Conservation (phyloP, 2,329 filamentous ascomycete genomes). For the Aspergillus fumigatus region DNA sequence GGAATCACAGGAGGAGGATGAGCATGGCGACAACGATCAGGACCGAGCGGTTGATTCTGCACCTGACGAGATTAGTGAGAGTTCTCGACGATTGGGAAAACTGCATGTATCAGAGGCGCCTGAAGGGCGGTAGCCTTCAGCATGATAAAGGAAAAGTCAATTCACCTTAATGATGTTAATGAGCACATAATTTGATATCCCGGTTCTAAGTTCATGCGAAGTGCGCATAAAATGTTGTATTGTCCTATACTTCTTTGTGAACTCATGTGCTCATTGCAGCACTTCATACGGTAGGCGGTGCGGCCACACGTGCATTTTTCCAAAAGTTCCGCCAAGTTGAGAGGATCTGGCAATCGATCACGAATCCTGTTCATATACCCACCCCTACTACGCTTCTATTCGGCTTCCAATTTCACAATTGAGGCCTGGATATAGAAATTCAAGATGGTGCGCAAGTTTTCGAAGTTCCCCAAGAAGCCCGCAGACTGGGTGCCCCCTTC, state of each 20-base stretch:
- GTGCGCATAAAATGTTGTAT: neutral
- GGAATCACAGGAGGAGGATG: conserved; percentile 33
- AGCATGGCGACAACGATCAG: conserved; percentile 13
- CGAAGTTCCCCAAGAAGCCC: conserved; percentile 24
- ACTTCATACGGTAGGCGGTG: conserved; percentile 26
- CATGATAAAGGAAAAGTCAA: conserved; percentile 10
- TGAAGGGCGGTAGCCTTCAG: conserved; percentile 7
- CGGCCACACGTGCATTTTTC: conserved; percentile 34
- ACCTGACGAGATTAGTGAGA: conserved; percentile 19
- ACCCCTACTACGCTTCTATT: neutral
- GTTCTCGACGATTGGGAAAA: conserved; percentile 26
- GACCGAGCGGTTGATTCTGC: neutral
- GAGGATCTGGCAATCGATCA: neutral
- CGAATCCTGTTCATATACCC: neutral
- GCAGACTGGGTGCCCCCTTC: conserved; percentile 20
- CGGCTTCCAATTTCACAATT: neutral
- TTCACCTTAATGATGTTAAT: conserved; percentile 25
- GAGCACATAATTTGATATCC: neutral
- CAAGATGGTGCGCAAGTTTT: conserved; percentile 29
- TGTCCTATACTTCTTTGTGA: neutral
- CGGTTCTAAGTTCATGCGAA: neutral
- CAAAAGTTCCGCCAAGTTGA: conserved; percentile 26
- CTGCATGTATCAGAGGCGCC: conserved; percentile 28
- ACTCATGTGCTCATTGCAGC: neutral
- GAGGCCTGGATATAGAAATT: neutral